Evolutionary conservation across 441 rosid genomes (phyloP), one percentile per base, ranked within the genome.

Genomic region (Pelargonium australe): DNA sequence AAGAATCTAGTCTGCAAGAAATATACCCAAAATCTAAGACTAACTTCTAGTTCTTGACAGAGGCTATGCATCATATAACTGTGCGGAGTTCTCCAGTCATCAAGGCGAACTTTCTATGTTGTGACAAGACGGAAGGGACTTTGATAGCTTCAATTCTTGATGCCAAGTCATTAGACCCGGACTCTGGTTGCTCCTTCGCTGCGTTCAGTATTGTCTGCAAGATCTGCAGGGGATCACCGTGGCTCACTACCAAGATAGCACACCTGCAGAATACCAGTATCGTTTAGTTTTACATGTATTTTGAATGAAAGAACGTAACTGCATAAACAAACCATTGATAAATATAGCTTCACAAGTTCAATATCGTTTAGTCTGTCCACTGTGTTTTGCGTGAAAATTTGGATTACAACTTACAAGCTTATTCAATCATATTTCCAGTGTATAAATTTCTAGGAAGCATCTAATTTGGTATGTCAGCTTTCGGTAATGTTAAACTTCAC

Each of bases 221-320:
- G 82, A 94, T 91, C 86, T 94, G 94, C 74, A 91, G 76, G 34
- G 97, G 95, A 86, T 90, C 96, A 13, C 97, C 99, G 66, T 94
- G 97, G 84, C 95, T 85, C 51, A 89, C 94, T 41, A 88, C 78
- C 80, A 94, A 75, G 60, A 87, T 73, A 20, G 76, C 80, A 45
- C 86, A 86, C 40, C 92, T 86, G 86, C 72, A 73, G 2, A 60
- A 19, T 8, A 60, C 14, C 41, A 12, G 11, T 13, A 25, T 23
- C 34, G 1, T 7, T 60, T 53, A 53, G 7, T 53, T 53, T 53
- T 51, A 19, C 58, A 51, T n/a, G 58, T n/a, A 51, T 51, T 4
- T 51, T n/a, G 20, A 53, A 53, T 7, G 1, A 14, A 53, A 53
- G 5, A 60, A 2, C 12, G 8, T 23, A 19, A 20, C n/a, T 7